phyloP scores from a whole-genome alignment of 306 rosid genomes.

The Bauhinia variegata region DNA sequence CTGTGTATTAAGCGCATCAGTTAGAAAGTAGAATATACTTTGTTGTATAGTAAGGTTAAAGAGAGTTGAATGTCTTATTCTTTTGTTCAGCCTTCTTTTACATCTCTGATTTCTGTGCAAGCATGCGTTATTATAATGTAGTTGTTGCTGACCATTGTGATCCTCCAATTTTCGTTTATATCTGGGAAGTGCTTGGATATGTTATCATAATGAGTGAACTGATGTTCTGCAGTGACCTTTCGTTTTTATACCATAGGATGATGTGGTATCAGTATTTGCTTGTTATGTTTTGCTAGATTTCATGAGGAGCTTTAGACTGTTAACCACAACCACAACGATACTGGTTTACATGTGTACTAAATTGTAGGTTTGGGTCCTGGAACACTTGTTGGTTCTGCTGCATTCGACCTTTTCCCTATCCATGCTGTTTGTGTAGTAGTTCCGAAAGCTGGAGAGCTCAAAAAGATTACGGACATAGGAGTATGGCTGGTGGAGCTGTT shows the following conservation, averaged over 20 bases:
- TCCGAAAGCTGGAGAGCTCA: constrained; percentile 87
- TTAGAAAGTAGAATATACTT: neutral
- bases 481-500: constrained; percentile 95
- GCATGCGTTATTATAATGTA: neutral
- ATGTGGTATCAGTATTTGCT: constrained; percentile 15
- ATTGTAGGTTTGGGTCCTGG: constrained; percentile 96
- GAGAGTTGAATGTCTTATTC: neutral
- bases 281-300: constrained; percentile 10
- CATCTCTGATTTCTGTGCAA: constrained; percentile 4
- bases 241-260: constrained; percentile 20
- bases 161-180: too few species aligned
- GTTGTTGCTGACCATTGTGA: too few species aligned
- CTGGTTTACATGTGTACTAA: constrained; percentile 7
- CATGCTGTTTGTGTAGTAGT: constrained; percentile 90
- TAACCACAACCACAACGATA: constrained; percentile 19
- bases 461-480: constrained; percentile 90
- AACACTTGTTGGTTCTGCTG: constrained; percentile 97
- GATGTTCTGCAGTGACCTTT: constrained; percentile 15
- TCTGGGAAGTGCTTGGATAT: constrained; percentile 23
- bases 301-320: constrained; percentile 17
- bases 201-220: constrained; percentile 11
- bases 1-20: neutral
- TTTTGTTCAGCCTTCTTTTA: neutral
- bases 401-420: constrained; percentile 95
- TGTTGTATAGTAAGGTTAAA: constrained; percentile 5